Percentiles rank a stretch among this genome's conserved stretches.
These are phyloP conservation scores for Xylaria sp. DNA, from an alignment of 2,329 filamentous ascomycete genomes.

Conservation along the genomic window DNA sequence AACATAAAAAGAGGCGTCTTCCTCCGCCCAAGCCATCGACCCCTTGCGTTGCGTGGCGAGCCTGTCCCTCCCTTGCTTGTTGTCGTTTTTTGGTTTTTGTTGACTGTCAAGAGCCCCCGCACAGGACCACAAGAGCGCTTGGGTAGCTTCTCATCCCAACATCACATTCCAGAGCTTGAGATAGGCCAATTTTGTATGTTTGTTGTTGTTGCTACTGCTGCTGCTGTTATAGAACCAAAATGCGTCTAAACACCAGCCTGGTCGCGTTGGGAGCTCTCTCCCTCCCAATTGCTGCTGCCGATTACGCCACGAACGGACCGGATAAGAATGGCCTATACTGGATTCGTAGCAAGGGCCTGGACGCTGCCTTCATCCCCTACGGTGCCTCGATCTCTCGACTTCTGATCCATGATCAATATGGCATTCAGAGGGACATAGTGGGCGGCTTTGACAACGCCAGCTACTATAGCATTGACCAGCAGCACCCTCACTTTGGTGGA, in stretches of 20 bases:
- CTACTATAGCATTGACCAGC: constrained; percentile 72
- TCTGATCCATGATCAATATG: constrained; percentile 75
- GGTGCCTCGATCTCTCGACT: constrained; percentile 79
- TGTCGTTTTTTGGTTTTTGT: constrained; percentile 12
- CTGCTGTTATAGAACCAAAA: constrained; percentile 28
- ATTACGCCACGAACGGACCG: constrained; percentile 52
- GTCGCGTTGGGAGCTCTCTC: constrained; percentile 48
- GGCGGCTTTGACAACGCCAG: constrained; percentile 80
- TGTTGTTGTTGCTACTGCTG: neutral
- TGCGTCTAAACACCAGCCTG: constrained; percentile 47
- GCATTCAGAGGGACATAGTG: constrained; percentile 76
- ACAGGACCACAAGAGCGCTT: neutral
- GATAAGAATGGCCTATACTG: constrained; percentile 77
- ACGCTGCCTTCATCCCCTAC: constrained; percentile 77
- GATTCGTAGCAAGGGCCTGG: constrained; percentile 73
- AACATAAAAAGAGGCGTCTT: constrained; percentile 43
- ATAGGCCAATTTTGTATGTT: constrained; percentile 2
- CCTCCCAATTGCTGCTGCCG: constrained; percentile 49
- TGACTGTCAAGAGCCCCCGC: constrained; percentile 24
- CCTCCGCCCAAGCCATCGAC: constrained; percentile 28
- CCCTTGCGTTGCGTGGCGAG: constrained; percentile 26
- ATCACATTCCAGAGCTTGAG: neutral
- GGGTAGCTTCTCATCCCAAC: constrained; percentile 9
- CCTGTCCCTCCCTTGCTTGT: constrained; percentile 38
- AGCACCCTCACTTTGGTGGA: constrained; percentile 77